Evolutionary conservation across 2,329 filamentous ascomycete species (phyloP).

Genomic region (Aspergillus sp.): DNA sequence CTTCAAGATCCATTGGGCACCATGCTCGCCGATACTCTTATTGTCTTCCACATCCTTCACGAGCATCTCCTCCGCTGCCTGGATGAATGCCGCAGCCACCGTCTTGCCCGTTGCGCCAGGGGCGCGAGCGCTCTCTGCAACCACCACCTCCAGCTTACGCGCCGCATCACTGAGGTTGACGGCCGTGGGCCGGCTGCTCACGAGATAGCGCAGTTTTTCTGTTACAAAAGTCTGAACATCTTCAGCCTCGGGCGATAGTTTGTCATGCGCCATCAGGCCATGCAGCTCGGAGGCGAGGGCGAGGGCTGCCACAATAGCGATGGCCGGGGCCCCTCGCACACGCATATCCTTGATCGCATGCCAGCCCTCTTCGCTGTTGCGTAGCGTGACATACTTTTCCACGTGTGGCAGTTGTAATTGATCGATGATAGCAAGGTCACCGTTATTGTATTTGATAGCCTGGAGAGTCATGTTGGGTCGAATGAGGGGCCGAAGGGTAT

Average conservation of each 20-base stretch:
- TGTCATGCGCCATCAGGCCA: constrained; percentile 35
- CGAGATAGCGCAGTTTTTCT: constrained; percentile 78
- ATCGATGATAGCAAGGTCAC: constrained; percentile 60
- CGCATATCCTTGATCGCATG: constrained; percentile 67
- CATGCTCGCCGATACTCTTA: constrained; percentile 76
- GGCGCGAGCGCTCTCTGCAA: constrained; percentile 47
- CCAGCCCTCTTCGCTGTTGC: constrained; percentile 60
- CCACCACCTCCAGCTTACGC: constrained; percentile 68
- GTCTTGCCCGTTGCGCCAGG: constrained; percentile 37
- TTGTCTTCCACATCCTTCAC: constrained; percentile 86
- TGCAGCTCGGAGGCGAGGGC: constrained; percentile 82
- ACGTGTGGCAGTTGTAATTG: constrained; percentile 63
- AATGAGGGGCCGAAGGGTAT: background rate
- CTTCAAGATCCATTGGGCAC: constrained; percentile 76
- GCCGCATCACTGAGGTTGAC: constrained; percentile 94
- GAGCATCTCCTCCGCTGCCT: constrained; percentile 81
- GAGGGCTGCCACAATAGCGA: constrained; percentile 94
- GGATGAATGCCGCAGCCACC: constrained; percentile 70
- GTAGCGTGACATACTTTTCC: constrained; percentile 56
- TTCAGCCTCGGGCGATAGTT: constrained; percentile 53
- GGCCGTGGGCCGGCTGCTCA: constrained; percentile 86
- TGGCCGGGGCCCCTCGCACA: constrained; percentile 78
- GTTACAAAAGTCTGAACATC: constrained; percentile 68
- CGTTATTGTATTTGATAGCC: constrained; percentile 60
- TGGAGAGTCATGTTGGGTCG: constrained; percentile 50